Conservation (phyloP, 768 basidiomycete genomes). For the Coprinopsis cinerea region DNA sequence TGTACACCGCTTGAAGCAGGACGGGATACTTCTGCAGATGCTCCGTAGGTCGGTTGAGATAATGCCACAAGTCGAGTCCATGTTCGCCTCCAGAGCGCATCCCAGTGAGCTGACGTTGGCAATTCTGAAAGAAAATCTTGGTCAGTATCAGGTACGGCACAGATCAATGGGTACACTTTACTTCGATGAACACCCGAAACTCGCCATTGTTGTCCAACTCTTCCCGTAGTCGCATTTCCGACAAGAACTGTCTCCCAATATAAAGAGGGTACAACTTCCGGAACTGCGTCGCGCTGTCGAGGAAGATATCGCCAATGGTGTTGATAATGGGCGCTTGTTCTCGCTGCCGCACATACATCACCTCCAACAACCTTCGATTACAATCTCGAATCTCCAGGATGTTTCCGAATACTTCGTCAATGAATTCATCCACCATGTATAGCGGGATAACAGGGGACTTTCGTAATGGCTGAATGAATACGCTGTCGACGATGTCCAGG, state of each 20-base stretch:
- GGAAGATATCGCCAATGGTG: conserved; percentile 83
- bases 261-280: conserved; percentile 81
- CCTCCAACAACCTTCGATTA: conserved; percentile 76
- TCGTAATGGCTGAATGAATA: conserved; percentile 48
- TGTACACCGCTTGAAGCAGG: conserved; percentile 78
- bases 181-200: conserved; percentile 2
- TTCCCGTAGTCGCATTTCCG: conserved; percentile 82
- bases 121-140: background rate
- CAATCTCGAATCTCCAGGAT: conserved; percentile 82
- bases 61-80: conserved; percentile 61
- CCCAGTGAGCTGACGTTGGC: background rate
- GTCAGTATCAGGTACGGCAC: background rate
- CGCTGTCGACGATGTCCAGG: conserved; percentile 73
- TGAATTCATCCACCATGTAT: conserved; percentile 68
- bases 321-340: conserved; percentile 82
- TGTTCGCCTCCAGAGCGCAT: background rate
- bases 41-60: conserved; percentile 72
- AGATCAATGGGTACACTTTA: background rate
- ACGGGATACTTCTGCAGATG: conserved; percentile 87
- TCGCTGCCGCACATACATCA: conserved; percentile 79
- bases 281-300: conserved; percentile 85
- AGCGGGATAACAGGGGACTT: conserved; percentile 37
- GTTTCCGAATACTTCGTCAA: conserved; percentile 88
- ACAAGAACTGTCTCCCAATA: conserved; percentile 76
- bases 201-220: conserved; percentile 78